Base-by-base conservation (phyloP, 1,284 basidiomycete species). In the Pterula multifida region DNA sequence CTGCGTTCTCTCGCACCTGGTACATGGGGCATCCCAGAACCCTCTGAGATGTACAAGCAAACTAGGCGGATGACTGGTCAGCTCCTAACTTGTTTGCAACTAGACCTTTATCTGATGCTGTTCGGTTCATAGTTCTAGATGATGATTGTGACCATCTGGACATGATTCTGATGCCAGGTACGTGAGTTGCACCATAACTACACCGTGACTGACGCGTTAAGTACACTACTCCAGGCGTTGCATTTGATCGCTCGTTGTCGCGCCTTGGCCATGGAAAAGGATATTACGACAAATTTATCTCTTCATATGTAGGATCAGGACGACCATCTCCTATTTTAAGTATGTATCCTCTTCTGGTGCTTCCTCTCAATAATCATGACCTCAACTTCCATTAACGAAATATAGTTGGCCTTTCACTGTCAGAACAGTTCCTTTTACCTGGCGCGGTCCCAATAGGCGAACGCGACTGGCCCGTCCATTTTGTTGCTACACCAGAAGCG, bases 211-310 rank as follows among this genome's bases (percentile, higher is more conserved):
- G 49, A 21, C 42, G 49, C 28, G 45, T 51, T 36, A 22, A 48
- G 45, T 50, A 53, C 49, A 47, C 9, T 46, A 54, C 49, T 50
- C 50, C 26, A 85, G 85, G 81, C 26, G 75, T 89, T 48, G 85
- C 81, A n/a, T 89, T 88, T 57, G 85, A 88, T 64, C 68, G 65
- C 47, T 72, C 73, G n/a, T 61, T 82, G 52, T 78, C 78, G 49
- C 79, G 85, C 26, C 70, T 89, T 22, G 86, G 85, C 3, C 83
- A 87, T 57, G 85, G 85, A 35, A 88, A 85, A 63, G 85, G 86
- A 3, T 87, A 84, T 64, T 89, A 89, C 57, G 85, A 89, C 64
- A 69, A 71, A 21, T 88, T 85, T 63, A 69, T 89, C 42, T 65
- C 77, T 6, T 61, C 68, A 0, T 85, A 85, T 55, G 60, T 67